Evolutionary conservation across 257 asterid genomes (phyloP), one percentile per base, ranked within the genome.

Genomic region (Eucommia ulmoides): DNA sequence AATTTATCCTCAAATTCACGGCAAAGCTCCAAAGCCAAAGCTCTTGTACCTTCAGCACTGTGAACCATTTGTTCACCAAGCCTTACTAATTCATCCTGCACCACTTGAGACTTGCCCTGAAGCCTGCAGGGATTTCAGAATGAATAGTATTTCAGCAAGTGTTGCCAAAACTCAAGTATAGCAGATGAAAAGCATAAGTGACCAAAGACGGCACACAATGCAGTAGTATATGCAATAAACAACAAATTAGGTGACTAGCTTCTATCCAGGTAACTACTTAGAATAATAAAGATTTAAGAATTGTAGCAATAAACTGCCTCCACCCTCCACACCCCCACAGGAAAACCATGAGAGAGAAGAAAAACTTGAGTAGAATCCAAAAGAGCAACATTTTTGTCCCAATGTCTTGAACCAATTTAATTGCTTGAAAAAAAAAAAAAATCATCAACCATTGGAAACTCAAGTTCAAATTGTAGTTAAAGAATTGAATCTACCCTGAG

Each of bases 1-100:
- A 91, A 91, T 75, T 86, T 91, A 66, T 91, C 99, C 83, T 91
- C 99, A 64, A 86, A 91, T 71, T 91, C 99, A 50, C 99, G 93
- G 76, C 99, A 91, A 51, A 86, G 96, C 68, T 91, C 99, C 78
- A 91, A 65, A 41, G 99, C 99, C 59, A 91, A 74, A 38, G 99
- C 99, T 59, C 75, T 75, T 17, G 96, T 86, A 53, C 99, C 99
- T 72, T 91, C 99, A 48, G 95, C 52, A 69, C 92, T 86, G 47
- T 70, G 59, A 63, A 91, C 95, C 95, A 91, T 77, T 77, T 77
- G 83, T 55, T 81, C 96, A 47, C 99, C 99, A 76, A 91, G 94
- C 64, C 84, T 77, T 52, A 74, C 74, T 51, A 91, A 80, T 70
- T 91, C 96, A 75, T 86, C 99, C 65, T 91, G 96, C 23, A 91